These are phyloP conservation scores for Elsinoe necatrix DNA, from an alignment of 2,329 filamentous ascomycete species.

Conservation along the genomic window DNA sequence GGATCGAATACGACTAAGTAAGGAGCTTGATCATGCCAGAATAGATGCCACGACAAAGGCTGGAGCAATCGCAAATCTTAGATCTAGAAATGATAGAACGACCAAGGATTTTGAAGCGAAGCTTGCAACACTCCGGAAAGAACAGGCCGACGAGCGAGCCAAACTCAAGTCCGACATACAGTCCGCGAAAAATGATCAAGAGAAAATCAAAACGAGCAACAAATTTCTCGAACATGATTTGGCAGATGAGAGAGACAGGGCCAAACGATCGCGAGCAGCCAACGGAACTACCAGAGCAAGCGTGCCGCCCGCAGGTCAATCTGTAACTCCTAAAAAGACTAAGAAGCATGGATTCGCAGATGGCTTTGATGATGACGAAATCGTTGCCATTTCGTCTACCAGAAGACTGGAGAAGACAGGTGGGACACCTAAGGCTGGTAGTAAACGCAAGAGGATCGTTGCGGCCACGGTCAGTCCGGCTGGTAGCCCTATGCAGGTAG, in stretches of 20 bases:
- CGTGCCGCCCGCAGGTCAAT: conserved; percentile 24
- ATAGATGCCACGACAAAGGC: conserved; percentile 52
- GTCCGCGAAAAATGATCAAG: conserved; percentile 54
- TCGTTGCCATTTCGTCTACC: conserved; percentile 48
- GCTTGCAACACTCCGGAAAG: conserved; percentile 52
- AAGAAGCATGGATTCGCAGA: conserved; percentile 57
- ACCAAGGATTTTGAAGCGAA: conserved; percentile 55
- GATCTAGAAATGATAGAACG: conserved; percentile 57
- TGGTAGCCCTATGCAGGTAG: conserved; percentile 2
- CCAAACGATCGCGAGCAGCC: conserved; percentile 37
- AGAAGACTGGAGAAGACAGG: conserved; percentile 40
- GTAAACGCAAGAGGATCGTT: conserved; percentile 59
- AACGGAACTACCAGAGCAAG: conserved; percentile 19
- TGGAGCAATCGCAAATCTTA: conserved; percentile 68
- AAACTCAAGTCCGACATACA: conserved; percentile 58
- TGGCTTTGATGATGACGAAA: conserved; percentile 65
- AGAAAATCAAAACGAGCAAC: conserved; percentile 58
- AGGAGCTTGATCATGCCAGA: conserved; percentile 35
- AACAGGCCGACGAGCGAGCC: conserved; percentile 55
- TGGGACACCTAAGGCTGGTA: conserved; percentile 51
- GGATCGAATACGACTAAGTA: conserved; percentile 33
- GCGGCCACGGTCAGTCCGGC: conserved; percentile 54
- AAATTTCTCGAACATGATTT: conserved; percentile 66
- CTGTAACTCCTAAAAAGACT: conserved; percentile 55
- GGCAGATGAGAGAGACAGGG: conserved; percentile 47